Conservation (phyloP, 1,284 basidiomycete genomes). For the Leccinum pachyderme region DNA sequence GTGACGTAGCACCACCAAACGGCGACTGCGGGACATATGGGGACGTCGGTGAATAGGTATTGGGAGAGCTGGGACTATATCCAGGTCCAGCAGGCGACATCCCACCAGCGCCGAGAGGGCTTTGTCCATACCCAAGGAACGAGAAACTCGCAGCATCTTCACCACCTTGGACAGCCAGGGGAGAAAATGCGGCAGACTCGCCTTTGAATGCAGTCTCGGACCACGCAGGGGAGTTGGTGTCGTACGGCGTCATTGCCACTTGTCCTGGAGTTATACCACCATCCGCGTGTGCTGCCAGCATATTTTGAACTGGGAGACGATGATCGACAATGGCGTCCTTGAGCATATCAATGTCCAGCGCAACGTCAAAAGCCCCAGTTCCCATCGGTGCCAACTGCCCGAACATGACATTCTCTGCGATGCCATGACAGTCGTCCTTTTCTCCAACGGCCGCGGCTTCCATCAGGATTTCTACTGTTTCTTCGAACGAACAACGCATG, state of each 20-base stretch:
- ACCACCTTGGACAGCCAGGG: constrained; percentile 84
- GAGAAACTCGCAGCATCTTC: constrained; percentile 77
- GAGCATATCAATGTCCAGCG: constrained; percentile 96
- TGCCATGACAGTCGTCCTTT: constrained; percentile 96
- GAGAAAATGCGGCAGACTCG: constrained; percentile 90
- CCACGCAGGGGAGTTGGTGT: constrained; percentile 85
- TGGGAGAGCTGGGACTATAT: constrained; percentile 82
- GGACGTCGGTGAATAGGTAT: constrained; percentile 84
- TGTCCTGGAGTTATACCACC: constrained; percentile 92
- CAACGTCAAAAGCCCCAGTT: constrained; percentile 93
- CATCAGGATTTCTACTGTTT: constrained; percentile 99
- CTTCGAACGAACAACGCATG: constrained; percentile 99
- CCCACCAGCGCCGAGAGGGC: constrained; percentile 73
- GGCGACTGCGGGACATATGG: constrained; percentile 87
- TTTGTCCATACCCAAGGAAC: constrained; percentile 76
- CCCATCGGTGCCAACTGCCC: constrained; percentile 99
- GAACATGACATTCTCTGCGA: constrained; percentile 98
- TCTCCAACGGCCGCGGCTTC: constrained; percentile 98
- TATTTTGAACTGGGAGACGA: constrained; percentile 84
- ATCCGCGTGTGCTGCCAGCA: constrained; percentile 77
- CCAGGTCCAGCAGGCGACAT: constrained; percentile 79
- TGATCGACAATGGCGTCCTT: constrained; percentile 99
- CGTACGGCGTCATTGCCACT: constrained; percentile 92
- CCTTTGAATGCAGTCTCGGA: constrained; percentile 72
- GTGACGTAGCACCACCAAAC: constrained; percentile 77